phyloP scores from a whole-genome alignment of 345 rosid genomes.

The Acer campestre region DNA sequence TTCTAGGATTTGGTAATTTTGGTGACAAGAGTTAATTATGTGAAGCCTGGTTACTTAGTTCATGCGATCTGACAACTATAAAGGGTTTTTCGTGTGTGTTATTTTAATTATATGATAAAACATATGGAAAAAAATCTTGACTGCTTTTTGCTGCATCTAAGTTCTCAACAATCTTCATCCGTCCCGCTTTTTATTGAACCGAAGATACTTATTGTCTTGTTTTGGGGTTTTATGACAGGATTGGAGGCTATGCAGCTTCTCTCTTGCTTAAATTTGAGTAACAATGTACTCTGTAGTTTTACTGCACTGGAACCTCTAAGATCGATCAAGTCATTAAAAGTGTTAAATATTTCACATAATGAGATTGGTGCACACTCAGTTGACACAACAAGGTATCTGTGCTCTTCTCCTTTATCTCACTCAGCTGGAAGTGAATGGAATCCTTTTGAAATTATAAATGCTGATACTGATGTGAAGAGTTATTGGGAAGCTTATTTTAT shows the following conservation, averaged over 20 bases:
- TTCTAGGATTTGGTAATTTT: not conserved
- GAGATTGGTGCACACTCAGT: constrained; percentile 84
- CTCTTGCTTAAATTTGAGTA: constrained; percentile 63
- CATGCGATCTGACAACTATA: not conserved
- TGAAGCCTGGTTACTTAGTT: not conserved
- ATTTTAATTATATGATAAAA: not conserved
- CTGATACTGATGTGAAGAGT: constrained; percentile 31
- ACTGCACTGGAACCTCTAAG: constrained; percentile 75
- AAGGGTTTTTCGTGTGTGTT: not conserved
- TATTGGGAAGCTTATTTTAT: constrained; percentile 74
- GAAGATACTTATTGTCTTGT: not conserved
- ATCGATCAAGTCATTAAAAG: constrained; percentile 60
- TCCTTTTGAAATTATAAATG: constrained; percentile 29
- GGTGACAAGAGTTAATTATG: not conserved
- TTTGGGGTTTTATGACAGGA: constrained; percentile 44
- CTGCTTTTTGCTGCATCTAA: constrained; percentile 1
- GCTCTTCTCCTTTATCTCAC: constrained; percentile 79
- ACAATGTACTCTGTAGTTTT: constrained; percentile 68
- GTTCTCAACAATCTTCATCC: not conserved
- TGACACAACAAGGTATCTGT: constrained; percentile 73
- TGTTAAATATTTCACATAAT: constrained; percentile 76
- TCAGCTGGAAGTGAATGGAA: constrained; percentile 47
- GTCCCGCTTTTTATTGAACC: not conserved
- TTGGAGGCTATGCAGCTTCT: constrained; percentile 87
- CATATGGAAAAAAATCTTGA: not conserved